These are phyloP conservation scores for Sordariomycetes sp. DNA, from an alignment of 2,329 filamentous ascomycete species.

Conservation along the genomic window DNA sequence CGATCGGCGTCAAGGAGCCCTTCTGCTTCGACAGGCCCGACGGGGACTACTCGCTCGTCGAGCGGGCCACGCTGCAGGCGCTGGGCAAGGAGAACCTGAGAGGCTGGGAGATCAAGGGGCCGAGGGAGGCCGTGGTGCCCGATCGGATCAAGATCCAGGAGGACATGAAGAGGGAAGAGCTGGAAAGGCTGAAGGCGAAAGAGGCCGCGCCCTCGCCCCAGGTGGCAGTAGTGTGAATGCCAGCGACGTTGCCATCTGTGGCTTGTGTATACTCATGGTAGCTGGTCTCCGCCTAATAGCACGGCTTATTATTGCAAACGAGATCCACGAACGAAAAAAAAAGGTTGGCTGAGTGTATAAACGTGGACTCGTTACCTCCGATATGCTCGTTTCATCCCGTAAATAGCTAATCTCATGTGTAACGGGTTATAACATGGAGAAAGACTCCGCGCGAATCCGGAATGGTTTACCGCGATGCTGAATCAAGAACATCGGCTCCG, in stretches of 20 bases:
- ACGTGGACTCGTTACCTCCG: no score
- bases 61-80: constrained; percentile 39
- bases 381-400: no score
- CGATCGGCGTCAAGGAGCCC: constrained; percentile 33
- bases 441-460: no score
- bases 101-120: constrained; percentile 39
- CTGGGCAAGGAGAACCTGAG: constrained; percentile 33
- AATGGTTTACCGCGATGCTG: no score
- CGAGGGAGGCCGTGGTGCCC: constrained; percentile 37
- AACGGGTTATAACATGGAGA: no score
- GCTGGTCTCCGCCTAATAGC: no score
- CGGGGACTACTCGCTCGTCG: constrained; percentile 41
- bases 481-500: no score
- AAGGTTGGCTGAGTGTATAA: no score
- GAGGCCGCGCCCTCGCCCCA: not conserved
- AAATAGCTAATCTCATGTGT: no score
- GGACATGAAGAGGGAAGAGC: constrained; percentile 19
- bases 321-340: no score
- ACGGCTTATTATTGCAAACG: no score
- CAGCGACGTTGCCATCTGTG: not conserved
- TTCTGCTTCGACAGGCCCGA: constrained; percentile 26
- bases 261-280: no score
- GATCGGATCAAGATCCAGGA: constrained; percentile 16
- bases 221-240: not conserved
- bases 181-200: constrained; percentile 25